Evolutionary conservation across 805 yeast genomes (phyloP).

Genomic region (Cyberlindnera maritima): DNA sequence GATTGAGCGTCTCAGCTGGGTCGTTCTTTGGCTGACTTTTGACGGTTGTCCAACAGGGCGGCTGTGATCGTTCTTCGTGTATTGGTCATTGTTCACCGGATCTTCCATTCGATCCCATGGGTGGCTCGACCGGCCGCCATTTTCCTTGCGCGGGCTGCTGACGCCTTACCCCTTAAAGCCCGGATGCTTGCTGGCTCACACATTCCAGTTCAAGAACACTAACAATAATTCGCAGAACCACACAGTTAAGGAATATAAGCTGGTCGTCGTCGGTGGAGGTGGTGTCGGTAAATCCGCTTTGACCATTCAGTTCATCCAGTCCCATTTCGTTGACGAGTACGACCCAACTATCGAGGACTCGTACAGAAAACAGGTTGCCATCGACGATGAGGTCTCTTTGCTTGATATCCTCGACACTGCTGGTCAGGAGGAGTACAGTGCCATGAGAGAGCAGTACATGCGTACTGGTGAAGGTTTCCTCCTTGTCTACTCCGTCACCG

Average conservation of each 20-base stretch:
- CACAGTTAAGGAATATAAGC: conserved; percentile 71
- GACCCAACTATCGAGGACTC: conserved; percentile 97
- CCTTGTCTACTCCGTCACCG: conserved; percentile 84
- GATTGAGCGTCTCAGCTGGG: background rate
- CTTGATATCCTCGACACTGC: conserved; percentile 95
- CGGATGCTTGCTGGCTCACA: background rate
- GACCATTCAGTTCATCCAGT: conserved; percentile 91
- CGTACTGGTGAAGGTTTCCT: conserved; percentile 94
- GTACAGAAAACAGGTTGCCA: conserved; percentile 80
- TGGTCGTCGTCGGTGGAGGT: conserved; percentile 98
- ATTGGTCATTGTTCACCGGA: too few relatives aligned
- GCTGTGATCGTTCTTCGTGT: too few relatives aligned
- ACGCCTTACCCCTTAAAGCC: background rate
- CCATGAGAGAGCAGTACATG: conserved; percentile 93
- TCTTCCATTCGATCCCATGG: too few relatives aligned
- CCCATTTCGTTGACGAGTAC: conserved; percentile 94
- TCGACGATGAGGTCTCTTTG: conserved; percentile 74
- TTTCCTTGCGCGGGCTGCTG: too few relatives aligned
- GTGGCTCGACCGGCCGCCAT: too few relatives aligned
- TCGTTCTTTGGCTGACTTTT: background rate
- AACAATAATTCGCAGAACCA: conserved; percentile 17
- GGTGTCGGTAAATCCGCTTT: conserved; percentile 98
- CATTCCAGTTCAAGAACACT: background rate
- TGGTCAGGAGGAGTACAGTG: conserved; percentile 95
- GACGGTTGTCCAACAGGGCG: too few relatives aligned